Evolutionary conservation across 495 filamentous ascomycete genomes (phyloP), one percentile per base, ranked within the genome.

Genomic region (Clohesyomyces aquaticus): DNA sequence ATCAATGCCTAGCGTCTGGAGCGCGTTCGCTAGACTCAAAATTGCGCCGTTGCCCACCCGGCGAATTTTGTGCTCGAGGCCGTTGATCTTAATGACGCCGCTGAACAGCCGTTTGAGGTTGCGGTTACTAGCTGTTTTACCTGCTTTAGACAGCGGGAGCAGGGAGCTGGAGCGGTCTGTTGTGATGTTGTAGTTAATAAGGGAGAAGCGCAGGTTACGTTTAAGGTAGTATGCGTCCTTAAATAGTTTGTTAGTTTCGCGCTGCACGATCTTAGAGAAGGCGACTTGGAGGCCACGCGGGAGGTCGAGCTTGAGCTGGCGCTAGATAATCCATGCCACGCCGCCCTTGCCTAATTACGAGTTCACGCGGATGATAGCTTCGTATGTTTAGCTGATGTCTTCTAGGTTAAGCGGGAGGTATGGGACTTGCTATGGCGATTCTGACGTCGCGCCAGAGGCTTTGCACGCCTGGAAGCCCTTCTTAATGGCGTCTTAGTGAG

Each of bases 281-380:
- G 91, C 93, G 66, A 96, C 82, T 76, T 98, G 94, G 50, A 98
- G 81, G 22, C 91, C 90, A 69, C 94, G 91, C 3, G 94, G 94
- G 64, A 98, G 83, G 76, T 96, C 94, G 65, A 98, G 89, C 69
- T 96, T 85, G 61, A 98, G 83, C 49, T 86, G 85, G 47, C 89
- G 88, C 72, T 91, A 86, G 73, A 98, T 93, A 67, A 97, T 87
- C 91, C 91, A 98, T 42, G 94, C 93, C 60, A 91, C 88, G 66
- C 94, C 94, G 56, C 93, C 94, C 78, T 98, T 98, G 55, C 94
- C 94, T 63, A 85, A 90, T 73, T 98, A 93, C 23, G 89, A 93
- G 77, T 98, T 98, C 81, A 98, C 94, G 28, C 93, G 90, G 74
- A 98, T 98, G 74, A 97, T 89, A 41, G 93, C 93, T 77, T 97